Evolutionary conservation across 73 alveolate genomes (phyloP).

Genomic region (Durusdinium trenchii): DNA sequence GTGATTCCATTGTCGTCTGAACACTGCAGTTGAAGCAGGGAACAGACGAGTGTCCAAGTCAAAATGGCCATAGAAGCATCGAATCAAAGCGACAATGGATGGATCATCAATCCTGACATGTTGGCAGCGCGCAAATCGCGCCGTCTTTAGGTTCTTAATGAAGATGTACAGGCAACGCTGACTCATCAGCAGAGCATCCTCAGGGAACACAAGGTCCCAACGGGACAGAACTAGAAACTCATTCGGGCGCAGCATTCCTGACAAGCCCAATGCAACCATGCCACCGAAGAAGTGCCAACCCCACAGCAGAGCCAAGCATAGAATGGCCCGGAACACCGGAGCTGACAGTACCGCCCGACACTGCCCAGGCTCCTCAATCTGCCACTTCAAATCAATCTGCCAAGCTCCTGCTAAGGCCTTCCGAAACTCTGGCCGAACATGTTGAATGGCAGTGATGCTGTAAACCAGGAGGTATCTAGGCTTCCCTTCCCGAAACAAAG

Average conservation of each 20-base stretch:
- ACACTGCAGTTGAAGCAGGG: too few species aligned
- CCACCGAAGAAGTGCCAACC: background rate
- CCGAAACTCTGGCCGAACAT: background rate
- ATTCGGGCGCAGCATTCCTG: conserved; percentile 1
- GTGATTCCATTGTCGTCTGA: too few species aligned
- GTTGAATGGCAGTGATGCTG: background rate
- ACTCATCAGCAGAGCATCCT: background rate
- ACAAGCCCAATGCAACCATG: background rate
- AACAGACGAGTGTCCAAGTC: too few species aligned
- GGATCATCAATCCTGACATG: conserved; percentile 30
- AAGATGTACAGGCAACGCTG: background rate
- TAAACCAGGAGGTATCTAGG: background rate
- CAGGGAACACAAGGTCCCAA: background rate
- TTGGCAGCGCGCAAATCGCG: background rate
- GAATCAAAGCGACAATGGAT: too few species aligned
- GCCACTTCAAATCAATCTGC: conserved; percentile 14
- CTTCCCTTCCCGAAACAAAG: background rate
- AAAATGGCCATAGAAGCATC: too few species aligned
- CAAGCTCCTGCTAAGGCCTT: background rate
- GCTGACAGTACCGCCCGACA: conserved; percentile 17
- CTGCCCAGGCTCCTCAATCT: conserved; percentile 23
- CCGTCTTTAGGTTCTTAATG: conserved; percentile 2
- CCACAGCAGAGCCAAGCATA: background rate
- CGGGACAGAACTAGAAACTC: conserved; percentile 1
- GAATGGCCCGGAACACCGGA: conserved; percentile 19